Percentiles rank a stretch among this genome's conserved stretches.
Evolutionary conservation across 805 yeast genomes (phyloP).

Genomic region (Torulaspora franciscae): DNA sequence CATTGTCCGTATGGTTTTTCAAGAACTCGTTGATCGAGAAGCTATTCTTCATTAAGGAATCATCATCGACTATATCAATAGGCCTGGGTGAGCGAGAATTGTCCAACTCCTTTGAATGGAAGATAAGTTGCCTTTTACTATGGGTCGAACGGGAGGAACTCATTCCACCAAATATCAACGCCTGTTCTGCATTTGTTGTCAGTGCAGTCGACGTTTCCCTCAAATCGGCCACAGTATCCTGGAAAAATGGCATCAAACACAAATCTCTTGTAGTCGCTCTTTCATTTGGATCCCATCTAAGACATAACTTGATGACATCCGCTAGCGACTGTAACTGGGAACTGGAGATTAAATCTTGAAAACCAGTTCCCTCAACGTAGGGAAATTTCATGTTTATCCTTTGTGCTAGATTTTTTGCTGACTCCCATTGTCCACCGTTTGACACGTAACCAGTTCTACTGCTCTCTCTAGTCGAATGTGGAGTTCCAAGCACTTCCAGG

Average conservation of each 20-base stretch:
- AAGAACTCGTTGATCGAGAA: conserved; percentile 9
- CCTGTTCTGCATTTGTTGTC: conserved; percentile 25
- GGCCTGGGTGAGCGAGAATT: conserved; percentile 4
- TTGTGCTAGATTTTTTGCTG: conserved; percentile 49
- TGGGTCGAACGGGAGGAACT: conserved; percentile 11
- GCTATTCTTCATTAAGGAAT: background rate
- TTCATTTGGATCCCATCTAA: conserved; percentile 75
- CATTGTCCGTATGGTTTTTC: conserved; percentile 9
- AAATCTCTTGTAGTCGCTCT: conserved; percentile 51
- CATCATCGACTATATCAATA: conserved; percentile 1
- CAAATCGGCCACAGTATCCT: conserved; percentile 35
- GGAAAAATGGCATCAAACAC: conserved; percentile 51
- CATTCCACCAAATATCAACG: conserved; percentile 26
- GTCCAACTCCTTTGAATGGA: conserved; percentile 13
- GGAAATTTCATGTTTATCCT: conserved; percentile 57
- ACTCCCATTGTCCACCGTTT: conserved; percentile 72
- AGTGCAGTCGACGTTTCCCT: conserved; percentile 2
- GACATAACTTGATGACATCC: conserved; percentile 42
- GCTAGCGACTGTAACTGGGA: conserved; percentile 39
- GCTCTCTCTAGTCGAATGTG: conserved; percentile 37
- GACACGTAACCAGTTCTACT: conserved; percentile 36
- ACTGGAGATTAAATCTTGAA: conserved; percentile 44
- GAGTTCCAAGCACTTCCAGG: conserved; percentile 68
- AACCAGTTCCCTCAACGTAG: conserved; percentile 44
- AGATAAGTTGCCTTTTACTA: conserved; percentile 14